Base-by-base conservation (phyloP, 2,329 filamentous ascomycete species). In the Orbilia oligospora region DNA sequence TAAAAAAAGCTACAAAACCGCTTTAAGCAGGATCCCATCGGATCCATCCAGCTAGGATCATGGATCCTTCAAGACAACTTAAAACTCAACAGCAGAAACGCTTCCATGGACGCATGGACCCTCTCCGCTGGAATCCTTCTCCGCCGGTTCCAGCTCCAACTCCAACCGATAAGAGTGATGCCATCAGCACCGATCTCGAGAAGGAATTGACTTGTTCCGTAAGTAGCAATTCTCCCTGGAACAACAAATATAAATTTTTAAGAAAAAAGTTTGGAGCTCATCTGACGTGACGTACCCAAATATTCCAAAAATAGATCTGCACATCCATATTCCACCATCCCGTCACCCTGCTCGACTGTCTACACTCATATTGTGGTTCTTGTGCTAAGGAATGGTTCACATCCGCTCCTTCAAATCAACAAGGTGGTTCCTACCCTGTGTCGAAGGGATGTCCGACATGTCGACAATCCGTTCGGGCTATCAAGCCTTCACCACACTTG, bases 301-400 rank as follows among this genome's bases (percentile, higher is more conserved):
- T 61, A 18, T 22, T 41, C n/a, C 36, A 58, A 53, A 22, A 48
- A 38, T 51, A 97, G 94, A 99, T 99, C 83, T 99, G 96, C 87
- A 97, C 95, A 82, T 96, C 98, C 85, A 89, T 97, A 81, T 90
- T 97, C 80, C 97, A 93, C 85, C 93, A 97, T 84, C 94, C 94
- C 38, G 88, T 97, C 80, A 97, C 94, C 30, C 90, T 97, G 63
- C 92, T 97, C 84, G 93, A 97, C 86, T 97, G 94, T 84, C 89
- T 97, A 53, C 94, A 97, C 85, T 97, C 95, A 55, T 99, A 97
- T 85, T 99, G 96, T 86, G 96, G 94, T 80, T 92, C 93, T 46
- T 99, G 96, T 83, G 85, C 98, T 76, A 97, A 97, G 84, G 93
- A 97, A 86, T 99, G 96, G 96, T 99, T 98, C 84, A 87, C 87